Conservation (phyloP, 768 basidiomycete species). For the Boletus sp. region DNA sequence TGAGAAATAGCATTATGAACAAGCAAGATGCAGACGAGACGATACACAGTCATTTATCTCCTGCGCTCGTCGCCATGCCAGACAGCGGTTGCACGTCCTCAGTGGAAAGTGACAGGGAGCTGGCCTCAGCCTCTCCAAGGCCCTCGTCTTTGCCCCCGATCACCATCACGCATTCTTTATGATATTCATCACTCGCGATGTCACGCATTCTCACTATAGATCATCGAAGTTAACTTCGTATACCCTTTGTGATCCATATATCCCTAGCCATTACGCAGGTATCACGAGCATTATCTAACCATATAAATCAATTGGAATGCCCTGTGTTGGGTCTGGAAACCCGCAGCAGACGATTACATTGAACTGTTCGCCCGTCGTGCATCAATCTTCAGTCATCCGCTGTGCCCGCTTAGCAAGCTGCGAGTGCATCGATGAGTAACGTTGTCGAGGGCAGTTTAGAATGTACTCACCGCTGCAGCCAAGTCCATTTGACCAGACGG, state of each 20-base stretch:
- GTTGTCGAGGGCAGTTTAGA: background rate
- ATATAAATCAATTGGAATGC: constrained; percentile 8
- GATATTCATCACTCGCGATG: constrained; percentile 8
- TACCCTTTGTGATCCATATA: constrained; percentile 26
- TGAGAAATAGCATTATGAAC: constrained; percentile 10
- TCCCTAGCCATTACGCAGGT: constrained; percentile 7
- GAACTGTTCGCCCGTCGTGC: background rate
- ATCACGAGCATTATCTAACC: constrained; percentile 16
- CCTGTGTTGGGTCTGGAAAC: constrained; percentile 2
- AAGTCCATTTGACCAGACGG: constrained; percentile 71
- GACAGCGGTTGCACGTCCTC: constrained; percentile 16
- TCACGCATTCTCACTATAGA: constrained; percentile 23
- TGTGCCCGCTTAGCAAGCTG: constrained; percentile 81
- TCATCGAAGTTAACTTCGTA: constrained; percentile 19
- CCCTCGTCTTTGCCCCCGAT: constrained; percentile 39
- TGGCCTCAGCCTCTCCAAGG: constrained; percentile 12
- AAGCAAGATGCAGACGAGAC: constrained; percentile 31
- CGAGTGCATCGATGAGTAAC: constrained; percentile 3
- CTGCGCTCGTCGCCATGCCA: constrained; percentile 20
- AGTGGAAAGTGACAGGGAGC: constrained; percentile 30
- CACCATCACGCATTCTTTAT: constrained; percentile 42
- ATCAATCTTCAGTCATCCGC: constrained; percentile 49
- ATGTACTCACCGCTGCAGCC: constrained; percentile 69
- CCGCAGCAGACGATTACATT: background rate
- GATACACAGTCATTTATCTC: constrained; percentile 17